These are phyloP conservation scores for Usnea hakonensis DNA, from an alignment of 495 filamentous ascomycete species.

Conservation along the genomic window DNA sequence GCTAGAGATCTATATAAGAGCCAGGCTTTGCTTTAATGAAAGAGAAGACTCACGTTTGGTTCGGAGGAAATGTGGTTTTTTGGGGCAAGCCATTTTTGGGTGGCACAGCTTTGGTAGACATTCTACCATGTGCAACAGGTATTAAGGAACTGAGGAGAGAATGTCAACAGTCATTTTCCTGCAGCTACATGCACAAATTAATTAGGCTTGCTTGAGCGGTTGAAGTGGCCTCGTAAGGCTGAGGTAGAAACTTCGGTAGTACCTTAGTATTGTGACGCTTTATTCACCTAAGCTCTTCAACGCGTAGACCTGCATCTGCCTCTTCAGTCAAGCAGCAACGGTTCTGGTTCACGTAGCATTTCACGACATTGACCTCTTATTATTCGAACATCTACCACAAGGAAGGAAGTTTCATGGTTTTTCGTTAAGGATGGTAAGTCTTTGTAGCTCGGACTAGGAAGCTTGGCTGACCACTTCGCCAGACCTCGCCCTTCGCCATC, in stretches of 20 bases:
- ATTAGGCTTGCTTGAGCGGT: neutral
- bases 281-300: neutral
- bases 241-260: no score
- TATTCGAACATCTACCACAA: neutral
- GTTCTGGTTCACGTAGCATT: neutral
- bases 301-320: conserved; percentile 7
- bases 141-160: neutral
- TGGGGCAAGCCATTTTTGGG: conserved; percentile 33
- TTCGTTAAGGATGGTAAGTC: conserved; percentile 14
- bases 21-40: conserved; percentile 10
- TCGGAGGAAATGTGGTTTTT: conserved; percentile 41
- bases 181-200: no score
- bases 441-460: neutral
- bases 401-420: neutral
- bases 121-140: conserved; percentile 13
- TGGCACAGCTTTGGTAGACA: conserved; percentile 36
- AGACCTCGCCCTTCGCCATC: conserved; percentile 82
- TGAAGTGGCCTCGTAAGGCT: conserved; percentile 1
- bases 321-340: neutral
- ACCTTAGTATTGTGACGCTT: neutral
- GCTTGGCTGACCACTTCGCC: conserved; percentile 10
- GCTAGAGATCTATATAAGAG: conserved; percentile 26
- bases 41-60: conserved; percentile 57
- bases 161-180: neutral
- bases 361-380: neutral